Base-by-base conservation (phyloP, 441 rosid species). In the Bruguiera hainesii region DNA sequence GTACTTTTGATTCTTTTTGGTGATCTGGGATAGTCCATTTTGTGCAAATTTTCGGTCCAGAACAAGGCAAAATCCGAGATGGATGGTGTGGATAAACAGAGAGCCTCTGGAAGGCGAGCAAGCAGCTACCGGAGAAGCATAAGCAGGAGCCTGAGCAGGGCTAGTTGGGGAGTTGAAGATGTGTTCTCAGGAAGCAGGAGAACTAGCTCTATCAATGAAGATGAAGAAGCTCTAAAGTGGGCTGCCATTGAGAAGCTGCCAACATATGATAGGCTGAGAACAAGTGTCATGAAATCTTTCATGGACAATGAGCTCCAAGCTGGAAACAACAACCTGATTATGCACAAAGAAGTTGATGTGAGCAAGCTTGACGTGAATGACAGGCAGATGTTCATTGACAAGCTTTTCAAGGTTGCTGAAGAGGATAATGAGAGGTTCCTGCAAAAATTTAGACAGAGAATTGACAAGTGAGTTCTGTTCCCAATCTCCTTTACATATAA, bases 201-300 rank as follows among this genome's bases (percentile, higher is more conserved):
- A 65, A 82, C 73, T 49, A 76, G 82, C 4, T 57, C 71, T 0
- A 69, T 64, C 21, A 85, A 88, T 52, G 85, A 82, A 69, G 98
- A 91, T n/a, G 94, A 91, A 75, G 98, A 91, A 69, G 94, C 94
- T 59, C 87, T 91, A 3, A 91, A 80, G 81, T 91, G 98, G 98
- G 98, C 96, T 7, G 96, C 96, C 7, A 87, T 91, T 20, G 98
- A 91, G 81, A 89, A 80, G 61, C 73, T 91, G 29, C 98, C 98
- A 0, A 91, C 96, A 0, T 89, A 86, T 68, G 85, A 80, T 51
- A 83, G 98, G 46, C 66, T 89, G 35, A 84, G 89, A 35, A 91
- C 91, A 23, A 84, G 85, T 33, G 76, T 91, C 71, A 79, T 91
- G 76, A 75, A 84, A 2, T 71, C 90, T 6, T 68, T 72, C 0